These are phyloP conservation scores for Plenodomus lindquistii DNA, from an alignment of 2,329 filamentous ascomycete species.

Conservation along the genomic window DNA sequence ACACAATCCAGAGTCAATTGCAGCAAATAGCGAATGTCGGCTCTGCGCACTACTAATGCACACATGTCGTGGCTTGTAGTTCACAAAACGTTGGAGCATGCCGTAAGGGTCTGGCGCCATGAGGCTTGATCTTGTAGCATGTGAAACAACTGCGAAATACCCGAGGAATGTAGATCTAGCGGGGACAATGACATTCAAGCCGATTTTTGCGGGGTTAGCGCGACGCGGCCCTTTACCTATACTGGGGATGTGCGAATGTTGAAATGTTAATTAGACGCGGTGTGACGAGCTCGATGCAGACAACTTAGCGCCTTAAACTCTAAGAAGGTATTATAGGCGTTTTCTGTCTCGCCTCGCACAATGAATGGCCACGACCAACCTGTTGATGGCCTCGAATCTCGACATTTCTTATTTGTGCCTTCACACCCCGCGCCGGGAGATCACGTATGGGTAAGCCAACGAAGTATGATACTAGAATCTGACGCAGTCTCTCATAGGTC, in stretches of 20 bases:
- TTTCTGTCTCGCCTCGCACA: constrained; percentile 10
- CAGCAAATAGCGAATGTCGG: not conserved
- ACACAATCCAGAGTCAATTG: too few species aligned
- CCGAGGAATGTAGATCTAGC: not conserved
- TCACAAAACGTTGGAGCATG: not conserved
- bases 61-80: not conserved
- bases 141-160: not conserved
- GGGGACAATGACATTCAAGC: not conserved
- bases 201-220: not conserved
- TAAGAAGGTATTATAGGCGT: not conserved
- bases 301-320: constrained; percentile 25
- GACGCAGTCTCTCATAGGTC: too few species aligned
- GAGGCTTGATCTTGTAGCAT: not conserved
- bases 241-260: constrained; percentile 18
- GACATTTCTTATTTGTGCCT: too few species aligned
- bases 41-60: not conserved
- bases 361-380: constrained; percentile 18
- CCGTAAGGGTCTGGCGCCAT: too few species aligned
- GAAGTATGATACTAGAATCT: too few species aligned
- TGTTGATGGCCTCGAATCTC: too few species aligned
- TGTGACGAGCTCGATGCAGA: constrained; percentile 23
- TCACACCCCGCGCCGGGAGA: too few species aligned
- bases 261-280: constrained; percentile 12
- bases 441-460: too few species aligned
- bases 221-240: not conserved